phyloP scores from a whole-genome alignment of 306 rosid species.

The Prunus armeniaca region DNA sequence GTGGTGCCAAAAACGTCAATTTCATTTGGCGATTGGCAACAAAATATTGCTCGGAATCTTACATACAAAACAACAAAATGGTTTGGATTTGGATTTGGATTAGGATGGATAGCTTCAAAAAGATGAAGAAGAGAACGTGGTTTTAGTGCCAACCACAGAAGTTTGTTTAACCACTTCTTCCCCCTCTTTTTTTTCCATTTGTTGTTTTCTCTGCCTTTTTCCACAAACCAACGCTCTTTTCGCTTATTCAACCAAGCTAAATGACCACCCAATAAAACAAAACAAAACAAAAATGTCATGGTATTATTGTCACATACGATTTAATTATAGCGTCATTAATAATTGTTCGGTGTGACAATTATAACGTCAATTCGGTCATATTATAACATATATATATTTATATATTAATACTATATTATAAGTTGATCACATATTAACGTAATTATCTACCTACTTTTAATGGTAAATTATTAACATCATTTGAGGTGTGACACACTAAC shows the following conservation, averaged over 20 bases:
- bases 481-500: no score
- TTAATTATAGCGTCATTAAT: no score
- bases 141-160: conserved; percentile 31
- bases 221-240: background rate
- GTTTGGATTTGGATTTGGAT: background rate
- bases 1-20: conserved; percentile 44
- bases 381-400: no score
- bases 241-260: background rate
- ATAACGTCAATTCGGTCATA: no score
- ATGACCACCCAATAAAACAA: background rate
- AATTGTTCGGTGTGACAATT: no score
- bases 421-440: no score
- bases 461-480: no score
- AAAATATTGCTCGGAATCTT: conserved; percentile 47
- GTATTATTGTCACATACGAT: no score
- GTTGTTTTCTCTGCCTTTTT: background rate
- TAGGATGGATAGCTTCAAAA: background rate
- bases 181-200: background rate
- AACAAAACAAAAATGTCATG: no score
- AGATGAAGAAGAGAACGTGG: conserved; percentile 29
- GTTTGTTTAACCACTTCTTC: conserved; percentile 5
- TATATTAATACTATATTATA: no score
- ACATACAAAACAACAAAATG: conserved; percentile 22
- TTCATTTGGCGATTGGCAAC: conserved; percentile 26
- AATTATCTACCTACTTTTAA: no score